Conservation (phyloP, 192 early-diverging fungal species). For the Diversispora epigaea region DNA sequence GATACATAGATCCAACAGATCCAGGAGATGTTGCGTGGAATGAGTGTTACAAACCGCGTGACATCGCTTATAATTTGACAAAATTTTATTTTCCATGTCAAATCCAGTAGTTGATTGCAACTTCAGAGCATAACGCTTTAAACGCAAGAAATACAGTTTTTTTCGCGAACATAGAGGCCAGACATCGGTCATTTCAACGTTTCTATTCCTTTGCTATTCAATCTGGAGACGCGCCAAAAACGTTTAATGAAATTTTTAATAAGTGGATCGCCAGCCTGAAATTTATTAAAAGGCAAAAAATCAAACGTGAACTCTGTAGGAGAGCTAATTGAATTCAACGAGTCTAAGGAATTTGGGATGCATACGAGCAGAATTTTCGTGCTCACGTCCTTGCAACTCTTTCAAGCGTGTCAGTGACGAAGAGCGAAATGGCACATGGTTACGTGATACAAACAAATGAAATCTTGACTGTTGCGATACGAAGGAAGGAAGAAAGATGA, state of each 20-base stretch:
- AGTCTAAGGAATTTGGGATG: neutral
- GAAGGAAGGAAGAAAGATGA: slow-evolving; percentile 5
- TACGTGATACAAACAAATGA: slow-evolving; percentile 14
- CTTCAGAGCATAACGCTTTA: no score
- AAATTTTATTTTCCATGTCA: neutral
- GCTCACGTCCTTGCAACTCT: neutral
- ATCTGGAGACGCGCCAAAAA: neutral
- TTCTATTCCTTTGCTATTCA: slow-evolving; percentile 6
- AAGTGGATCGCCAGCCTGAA: neutral
- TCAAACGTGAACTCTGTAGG: neutral
- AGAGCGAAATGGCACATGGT: slow-evolving; percentile 13
- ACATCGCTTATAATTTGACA: no score
- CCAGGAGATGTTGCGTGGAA: slow-evolving; percentile 18
- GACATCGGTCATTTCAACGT: neutral
- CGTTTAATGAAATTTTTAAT: slow-evolving; percentile 15
- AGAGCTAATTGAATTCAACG: slow-evolving; percentile 1
- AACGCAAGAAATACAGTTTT: no score
- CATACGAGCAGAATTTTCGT: slow-evolving; percentile 7
- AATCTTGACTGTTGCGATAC: neutral
- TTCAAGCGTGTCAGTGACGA: slow-evolving; percentile 4
- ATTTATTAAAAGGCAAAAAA: neutral
- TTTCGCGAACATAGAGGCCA: slow-evolving; percentile 5
- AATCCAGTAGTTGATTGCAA: neutral
- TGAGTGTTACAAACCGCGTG: no score
- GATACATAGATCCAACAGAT: no score